Base-by-base conservation (phyloP, 1,139 yeast genomes). In the Zygosaccharomyces pseudobailii region DNA sequence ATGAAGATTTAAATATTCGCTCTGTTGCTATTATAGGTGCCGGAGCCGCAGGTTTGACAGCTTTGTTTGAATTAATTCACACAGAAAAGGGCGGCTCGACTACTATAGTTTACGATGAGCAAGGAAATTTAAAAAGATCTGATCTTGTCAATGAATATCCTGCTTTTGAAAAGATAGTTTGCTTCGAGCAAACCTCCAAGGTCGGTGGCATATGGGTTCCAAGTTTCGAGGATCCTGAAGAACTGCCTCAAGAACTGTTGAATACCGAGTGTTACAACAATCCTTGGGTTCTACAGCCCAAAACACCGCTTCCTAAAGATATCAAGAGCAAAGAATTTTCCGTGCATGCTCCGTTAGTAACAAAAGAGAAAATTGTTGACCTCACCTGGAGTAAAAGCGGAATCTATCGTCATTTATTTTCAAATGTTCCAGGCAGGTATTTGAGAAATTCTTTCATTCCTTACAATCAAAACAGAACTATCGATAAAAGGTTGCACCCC, bases 161-260 rank as follows among this genome's bases (percentile, higher is more conserved):
- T 2, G 56, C 55, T 6, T 54, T 54, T 31, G 24, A 40, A 8
- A 48, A 67, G 22, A 53, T 71, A 40, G 71, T 68, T 2, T 65
- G 64, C 0, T 71, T 71, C 50, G 74, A 71, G 45, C 70, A 66
- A 46, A 67, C 61, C 38, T 51, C 51, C 4, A 51, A 56, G 8
- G 50, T 66, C 42, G 74, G 74, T 36, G 75, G 75, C 10, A 66
- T 69, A 21, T 71, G 75, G 75, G 55, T 58, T 5, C 56, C 56
- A 8, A 52, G 68, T 56, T 50, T 42, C 31, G 55, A 54, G 5
- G 40, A 40, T 7, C 51, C 55, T 5, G 56, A 52, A 17, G 31
- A 47, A 3, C 56, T 64, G 3, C 54, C 63, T 2, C 55, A 55
- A 8, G 57, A 60, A 9, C 35, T 54, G 7, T 40, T 58, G 8